These are phyloP conservation scores for Picea engelmannii DNA, from an alignment of 83 land plant genomes.

Conservation along the genomic window DNA sequence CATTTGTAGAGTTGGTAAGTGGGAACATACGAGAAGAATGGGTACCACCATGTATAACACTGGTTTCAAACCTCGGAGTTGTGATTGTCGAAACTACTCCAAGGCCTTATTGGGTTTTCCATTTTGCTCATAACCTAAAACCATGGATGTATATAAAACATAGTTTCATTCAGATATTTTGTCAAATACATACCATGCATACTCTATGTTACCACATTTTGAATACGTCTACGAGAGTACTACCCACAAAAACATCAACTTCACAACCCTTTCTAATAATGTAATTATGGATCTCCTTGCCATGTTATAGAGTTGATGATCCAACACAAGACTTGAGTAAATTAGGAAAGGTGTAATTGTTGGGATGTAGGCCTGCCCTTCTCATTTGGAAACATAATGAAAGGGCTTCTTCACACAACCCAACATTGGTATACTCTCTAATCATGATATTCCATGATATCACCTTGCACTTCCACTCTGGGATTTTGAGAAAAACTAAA, in stretches of 20 bases:
- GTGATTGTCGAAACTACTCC: not conserved
- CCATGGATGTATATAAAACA: conserved; percentile 67
- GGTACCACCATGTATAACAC: not conserved
- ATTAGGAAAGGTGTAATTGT: too few species aligned
- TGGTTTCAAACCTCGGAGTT: not conserved
- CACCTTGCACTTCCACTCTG: too few species aligned
- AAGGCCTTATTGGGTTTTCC: conserved; percentile 45
- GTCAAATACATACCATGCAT: conserved; percentile 34
- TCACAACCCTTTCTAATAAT: conserved; percentile 31
- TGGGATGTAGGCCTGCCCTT: too few species aligned
- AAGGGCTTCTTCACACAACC: too few species aligned
- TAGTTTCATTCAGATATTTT: conserved; percentile 31
- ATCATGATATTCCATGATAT: too few species aligned
- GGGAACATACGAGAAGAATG: conserved; percentile 15
- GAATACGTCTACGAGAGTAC: conserved; percentile 38
- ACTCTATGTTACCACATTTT: conserved; percentile 39
- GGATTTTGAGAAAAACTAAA: too few species aligned
- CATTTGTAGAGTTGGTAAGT: conserved; percentile 1
- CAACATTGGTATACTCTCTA: too few species aligned
- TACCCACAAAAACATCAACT: conserved; percentile 13
- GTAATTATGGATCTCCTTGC: not conserved
- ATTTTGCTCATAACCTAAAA: conserved; percentile 47
- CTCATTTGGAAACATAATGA: too few species aligned
- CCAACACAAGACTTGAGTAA: too few species aligned
- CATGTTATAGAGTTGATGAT: too few species aligned